Evolutionary conservation across 2,329 filamentous ascomycete species (phyloP).

Genomic region (Curvularia sp.): DNA sequence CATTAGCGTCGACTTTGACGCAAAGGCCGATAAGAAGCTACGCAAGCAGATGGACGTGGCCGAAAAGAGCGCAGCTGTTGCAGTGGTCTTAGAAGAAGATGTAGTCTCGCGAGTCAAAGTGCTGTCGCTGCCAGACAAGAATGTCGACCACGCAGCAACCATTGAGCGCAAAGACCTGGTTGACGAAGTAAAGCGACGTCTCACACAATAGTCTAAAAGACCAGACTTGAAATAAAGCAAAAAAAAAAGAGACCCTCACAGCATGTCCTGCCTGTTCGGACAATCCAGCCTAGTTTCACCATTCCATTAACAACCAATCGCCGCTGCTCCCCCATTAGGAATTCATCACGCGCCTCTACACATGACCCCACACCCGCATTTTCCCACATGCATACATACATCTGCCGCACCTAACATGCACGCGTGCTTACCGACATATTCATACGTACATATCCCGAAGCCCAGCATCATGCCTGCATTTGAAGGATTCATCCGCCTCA

Average conservation of each 20-base stretch:
- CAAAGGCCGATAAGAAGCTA: conserved; percentile 86
- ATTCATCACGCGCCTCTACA: conserved; percentile 1
- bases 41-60: conserved; percentile 86
- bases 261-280: conserved; percentile 1
- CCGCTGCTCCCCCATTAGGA: background rate
- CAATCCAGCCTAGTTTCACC: background rate
- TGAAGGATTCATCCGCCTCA: background rate
- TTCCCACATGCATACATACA: background rate
- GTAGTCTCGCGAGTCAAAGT: conserved; percentile 79
- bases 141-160: conserved; percentile 66
- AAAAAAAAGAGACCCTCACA: background rate
- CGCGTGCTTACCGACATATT: background rate
- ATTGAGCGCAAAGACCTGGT: conserved; percentile 68
- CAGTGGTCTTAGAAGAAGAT: conserved; percentile 85
- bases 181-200: conserved; percentile 61
- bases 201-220: conserved; percentile 15
- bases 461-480: background rate
- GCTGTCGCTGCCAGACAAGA: conserved; percentile 80
- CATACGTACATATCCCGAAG: background rate
- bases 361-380: background rate
- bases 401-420: background rate
- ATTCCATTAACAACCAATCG: background rate
- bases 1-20: conserved; percentile 84
- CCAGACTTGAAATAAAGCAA: background rate
- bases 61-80: conserved; percentile 71